Evolutionary conservation across 495 filamentous ascomycete species (phyloP).

Genomic region (Hypoxylon perforatum): DNA sequence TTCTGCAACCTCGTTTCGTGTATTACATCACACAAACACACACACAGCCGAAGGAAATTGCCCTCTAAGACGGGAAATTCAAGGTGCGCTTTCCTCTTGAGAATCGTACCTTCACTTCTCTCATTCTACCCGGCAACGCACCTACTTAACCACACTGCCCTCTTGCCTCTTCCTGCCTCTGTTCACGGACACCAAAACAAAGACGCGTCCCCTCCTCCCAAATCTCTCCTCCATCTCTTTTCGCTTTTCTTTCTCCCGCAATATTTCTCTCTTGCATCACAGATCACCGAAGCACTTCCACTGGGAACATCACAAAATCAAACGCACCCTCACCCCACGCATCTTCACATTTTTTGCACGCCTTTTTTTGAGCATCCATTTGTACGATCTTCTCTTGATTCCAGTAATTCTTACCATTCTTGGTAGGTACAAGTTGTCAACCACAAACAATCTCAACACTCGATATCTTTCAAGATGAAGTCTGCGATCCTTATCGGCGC

Average conservation of each 20-base stretch:
- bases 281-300: slow-evolving; percentile 36
- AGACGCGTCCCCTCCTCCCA: slow-evolving; percentile 10
- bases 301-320: slow-evolving; percentile 38
- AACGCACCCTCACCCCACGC: slow-evolving; percentile 27
- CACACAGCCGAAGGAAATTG: slow-evolving; percentile 34
- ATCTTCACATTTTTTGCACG: slow-evolving; percentile 44
- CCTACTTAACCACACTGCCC: not conserved
- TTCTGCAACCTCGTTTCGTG: slow-evolving; percentile 32
- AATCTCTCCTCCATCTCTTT: slow-evolving; percentile 1
- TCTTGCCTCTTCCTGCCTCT: slow-evolving; percentile 4
- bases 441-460: slow-evolving; percentile 10
- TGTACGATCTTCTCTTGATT: slow-evolving; percentile 33
- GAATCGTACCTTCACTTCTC: slow-evolving; percentile 23
- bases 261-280: slow-evolving; percentile 33
- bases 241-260: slow-evolving; percentile 17
- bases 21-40: slow-evolving; percentile 39
- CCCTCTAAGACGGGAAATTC: slow-evolving; percentile 14
- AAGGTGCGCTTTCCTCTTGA: slow-evolving; percentile 29
- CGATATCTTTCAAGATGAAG: slow-evolving; percentile 54
- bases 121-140: too few species aligned
- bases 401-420: slow-evolving; percentile 44
- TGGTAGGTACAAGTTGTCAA: slow-evolving; percentile 25
- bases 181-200: slow-evolving; percentile 21
- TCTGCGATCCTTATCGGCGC: slow-evolving; percentile 45
- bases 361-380: slow-evolving; percentile 50